phyloP scores from a whole-genome alignment of 495 filamentous ascomycete species.

The Filosporella fistucella region DNA sequence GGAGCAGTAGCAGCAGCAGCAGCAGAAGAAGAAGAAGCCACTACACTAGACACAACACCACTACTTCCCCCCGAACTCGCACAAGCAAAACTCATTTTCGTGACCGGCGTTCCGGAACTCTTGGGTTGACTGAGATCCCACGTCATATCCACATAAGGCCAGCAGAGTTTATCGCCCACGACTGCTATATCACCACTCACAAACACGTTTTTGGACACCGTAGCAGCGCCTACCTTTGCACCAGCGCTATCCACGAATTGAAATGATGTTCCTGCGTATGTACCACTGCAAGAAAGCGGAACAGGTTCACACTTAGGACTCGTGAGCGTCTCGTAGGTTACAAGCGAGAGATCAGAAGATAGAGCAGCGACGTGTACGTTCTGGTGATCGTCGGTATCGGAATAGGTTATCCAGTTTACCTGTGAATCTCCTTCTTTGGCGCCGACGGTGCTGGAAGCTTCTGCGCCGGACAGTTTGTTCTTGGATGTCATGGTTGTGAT shows the following conservation, averaged over 20 bases:
- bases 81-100: constrained; percentile 45
- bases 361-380: constrained; percentile 50
- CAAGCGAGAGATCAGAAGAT: constrained; percentile 36
- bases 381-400: constrained; percentile 40
- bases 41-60: neutral
- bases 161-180: constrained; percentile 43
- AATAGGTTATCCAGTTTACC: constrained; percentile 43
- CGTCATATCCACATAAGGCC: constrained; percentile 48
- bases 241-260: constrained; percentile 42
- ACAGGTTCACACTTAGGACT: constrained; percentile 41
- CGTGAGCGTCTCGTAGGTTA: constrained; percentile 50
- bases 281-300: constrained; percentile 46
- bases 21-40: neutral
- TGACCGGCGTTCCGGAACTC: constrained; percentile 23
- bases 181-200: constrained; percentile 51
- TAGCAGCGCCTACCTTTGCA: constrained; percentile 32
- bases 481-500: constrained; percentile 43
- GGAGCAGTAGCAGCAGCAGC: neutral
- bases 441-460: constrained; percentile 43
- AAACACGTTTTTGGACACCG: constrained; percentile 33
- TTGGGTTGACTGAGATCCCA: constrained; percentile 31
- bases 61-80: neutral
- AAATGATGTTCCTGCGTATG: constrained; percentile 45
- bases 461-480: constrained; percentile 38
- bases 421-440: constrained; percentile 44